Evolutionary conservation across 163 green algal genomes (phyloP).

Genomic region (Coccomyxa subellipsoidea): DNA sequence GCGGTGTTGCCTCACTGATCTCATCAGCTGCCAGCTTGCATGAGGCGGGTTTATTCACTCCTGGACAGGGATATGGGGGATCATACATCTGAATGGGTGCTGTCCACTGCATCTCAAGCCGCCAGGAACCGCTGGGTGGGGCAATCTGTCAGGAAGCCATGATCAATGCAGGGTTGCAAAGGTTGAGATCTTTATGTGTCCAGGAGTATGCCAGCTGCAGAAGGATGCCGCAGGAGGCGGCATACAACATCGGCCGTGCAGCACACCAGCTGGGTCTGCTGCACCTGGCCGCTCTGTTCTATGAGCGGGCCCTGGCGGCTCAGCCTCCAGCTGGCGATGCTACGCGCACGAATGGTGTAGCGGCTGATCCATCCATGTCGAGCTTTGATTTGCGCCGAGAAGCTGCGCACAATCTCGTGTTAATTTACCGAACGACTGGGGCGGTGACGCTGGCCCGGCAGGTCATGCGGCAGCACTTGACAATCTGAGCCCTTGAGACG

Average conservation of each 20-base stretch:
- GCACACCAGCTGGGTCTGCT: conserved; percentile 80
- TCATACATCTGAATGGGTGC: too few relatives aligned
- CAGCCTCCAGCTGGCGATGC: background rate
- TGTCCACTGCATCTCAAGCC: too few relatives aligned
- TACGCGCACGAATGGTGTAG: background rate
- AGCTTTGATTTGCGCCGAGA: conserved; percentile 52
- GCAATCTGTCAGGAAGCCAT: too few relatives aligned
- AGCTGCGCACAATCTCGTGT: conserved; percentile 78
- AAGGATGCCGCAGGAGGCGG: conserved; percentile 45
- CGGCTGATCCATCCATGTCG: background rate
- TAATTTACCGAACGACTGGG: conserved; percentile 71
- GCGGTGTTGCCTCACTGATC: background rate
- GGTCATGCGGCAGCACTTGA: conserved; percentile 62
- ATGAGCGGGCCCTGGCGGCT: conserved; percentile 52
- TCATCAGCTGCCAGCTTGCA: too few relatives aligned
- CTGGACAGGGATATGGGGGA: too few relatives aligned
- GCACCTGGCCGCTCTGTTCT: conserved; percentile 75
- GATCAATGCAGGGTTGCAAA: too few relatives aligned
- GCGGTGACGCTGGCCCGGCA: conserved; percentile 57
- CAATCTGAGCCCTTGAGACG: conserved; percentile 33
- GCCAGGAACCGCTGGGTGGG: too few relatives aligned
- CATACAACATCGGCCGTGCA: conserved; percentile 85
- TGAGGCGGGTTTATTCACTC: too few relatives aligned
- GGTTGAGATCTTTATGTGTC: background rate
- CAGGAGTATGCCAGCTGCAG: conserved; percentile 25